A percentile compares a stretch with the other conserved stretches of the same genome.
Conservation (phyloP, 2,329 filamentous ascomycete species). For the Aspergillus sp. region DNA sequence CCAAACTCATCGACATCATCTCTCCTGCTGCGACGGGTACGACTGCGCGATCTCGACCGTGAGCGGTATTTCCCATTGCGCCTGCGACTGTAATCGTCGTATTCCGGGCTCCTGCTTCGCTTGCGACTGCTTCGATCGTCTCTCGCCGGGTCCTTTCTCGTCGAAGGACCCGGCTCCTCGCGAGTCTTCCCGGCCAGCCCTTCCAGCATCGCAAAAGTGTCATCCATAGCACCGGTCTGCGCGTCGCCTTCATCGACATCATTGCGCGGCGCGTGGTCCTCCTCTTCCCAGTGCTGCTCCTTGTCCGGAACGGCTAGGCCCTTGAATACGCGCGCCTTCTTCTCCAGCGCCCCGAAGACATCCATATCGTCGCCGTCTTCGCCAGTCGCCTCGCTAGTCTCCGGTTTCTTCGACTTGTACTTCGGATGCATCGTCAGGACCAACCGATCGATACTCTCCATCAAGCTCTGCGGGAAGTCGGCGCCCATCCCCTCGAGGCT, state of each 20-base stretch:
- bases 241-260: slow-evolving; percentile 27
- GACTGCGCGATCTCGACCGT: slow-evolving; percentile 43
- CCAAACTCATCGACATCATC: slow-evolving; percentile 54
- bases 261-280: slow-evolving; percentile 31
- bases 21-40: slow-evolving; percentile 27
- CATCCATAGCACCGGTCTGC: slow-evolving; percentile 65
- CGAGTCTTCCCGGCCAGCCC: slow-evolving; percentile 61
- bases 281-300: slow-evolving; percentile 46
- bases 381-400: slow-evolving; percentile 23
- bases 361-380: slow-evolving; percentile 37
- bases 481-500: slow-evolving; percentile 67
- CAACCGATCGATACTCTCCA: slow-evolving; percentile 84
- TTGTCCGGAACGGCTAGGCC: slow-evolving; percentile 81
- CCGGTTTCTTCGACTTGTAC: slow-evolving; percentile 53
- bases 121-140: slow-evolving; percentile 38
- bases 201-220: slow-evolving; percentile 88
- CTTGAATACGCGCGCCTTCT: slow-evolving; percentile 81
- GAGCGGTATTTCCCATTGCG: slow-evolving; percentile 37
- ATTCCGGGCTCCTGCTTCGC: slow-evolving; percentile 45
- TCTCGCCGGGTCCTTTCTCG: slow-evolving; percentile 29
- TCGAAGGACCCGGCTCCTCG: slow-evolving; percentile 22
- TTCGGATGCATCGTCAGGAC: slow-evolving; percentile 85
- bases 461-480: slow-evolving; percentile 73
- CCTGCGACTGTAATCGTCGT: slow-evolving; percentile 41
- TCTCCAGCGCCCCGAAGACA: slow-evolving; percentile 43